phyloP scores from a whole-genome alignment of 2,329 filamentous ascomycete genomes.

The Volutella citrinella region DNA sequence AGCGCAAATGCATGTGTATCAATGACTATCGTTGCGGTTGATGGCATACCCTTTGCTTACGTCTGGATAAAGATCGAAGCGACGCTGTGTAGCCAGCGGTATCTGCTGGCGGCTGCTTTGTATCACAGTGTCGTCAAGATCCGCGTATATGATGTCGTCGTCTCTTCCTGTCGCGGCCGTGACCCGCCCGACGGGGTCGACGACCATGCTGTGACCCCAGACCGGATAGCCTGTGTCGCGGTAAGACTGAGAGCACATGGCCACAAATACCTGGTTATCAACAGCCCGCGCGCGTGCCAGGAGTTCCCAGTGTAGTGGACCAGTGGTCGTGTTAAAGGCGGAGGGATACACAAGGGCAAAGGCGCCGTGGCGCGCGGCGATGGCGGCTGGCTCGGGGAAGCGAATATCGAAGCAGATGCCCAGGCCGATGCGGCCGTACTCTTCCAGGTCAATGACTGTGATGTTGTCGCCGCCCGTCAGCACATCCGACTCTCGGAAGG shows the following conservation, averaged over 20 bases:
- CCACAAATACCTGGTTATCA: conserved; percentile 92
- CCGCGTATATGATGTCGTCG: too few species aligned
- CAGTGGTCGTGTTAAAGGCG: conserved; percentile 91
- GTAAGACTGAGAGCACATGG: conserved; percentile 73
- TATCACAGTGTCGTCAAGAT: too few species aligned
- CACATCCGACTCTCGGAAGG: conserved; percentile 83
- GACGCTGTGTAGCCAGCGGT: too few species aligned
- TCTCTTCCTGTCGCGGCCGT: too few species aligned
- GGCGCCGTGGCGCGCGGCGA: conserved; percentile 81
- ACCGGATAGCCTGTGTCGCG: conserved; percentile 12
- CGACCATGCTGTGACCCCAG: too few species aligned
- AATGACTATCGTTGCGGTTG: too few species aligned
- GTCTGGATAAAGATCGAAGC: too few species aligned
- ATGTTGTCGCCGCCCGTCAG: conserved; percentile 80
- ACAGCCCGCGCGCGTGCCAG: conserved; percentile 77
- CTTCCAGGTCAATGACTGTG: conserved; percentile 81
- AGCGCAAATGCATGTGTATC: too few species aligned
- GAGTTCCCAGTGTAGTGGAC: conserved; percentile 84
- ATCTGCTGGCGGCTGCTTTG: too few species aligned
- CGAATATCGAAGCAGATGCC: conserved; percentile 98
- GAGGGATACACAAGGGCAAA: conserved; percentile 89
- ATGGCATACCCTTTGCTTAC: too few species aligned
- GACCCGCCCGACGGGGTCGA: too few species aligned
- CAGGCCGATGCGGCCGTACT: conserved; percentile 79
- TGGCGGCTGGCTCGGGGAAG: conserved; percentile 87